Evolutionary conservation across 306 rosid species (phyloP).

Genomic region (Rubus idaeus): DNA sequence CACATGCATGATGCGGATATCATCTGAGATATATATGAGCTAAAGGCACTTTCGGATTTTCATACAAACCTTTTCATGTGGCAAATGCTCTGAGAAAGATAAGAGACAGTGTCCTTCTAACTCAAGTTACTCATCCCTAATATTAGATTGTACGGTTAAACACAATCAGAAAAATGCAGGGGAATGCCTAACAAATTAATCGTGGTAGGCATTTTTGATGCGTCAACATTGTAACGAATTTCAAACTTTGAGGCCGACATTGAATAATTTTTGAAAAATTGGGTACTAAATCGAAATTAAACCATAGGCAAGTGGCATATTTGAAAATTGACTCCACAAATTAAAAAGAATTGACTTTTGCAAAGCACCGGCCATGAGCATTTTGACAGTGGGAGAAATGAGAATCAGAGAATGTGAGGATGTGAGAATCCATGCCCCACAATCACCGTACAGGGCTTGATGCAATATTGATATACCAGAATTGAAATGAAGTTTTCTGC

Average conservation of each 20-base stretch:
- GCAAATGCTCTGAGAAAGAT: no score
- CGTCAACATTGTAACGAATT: not conserved
- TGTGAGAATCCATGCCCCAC: not conserved
- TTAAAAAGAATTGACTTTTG: not conserved
- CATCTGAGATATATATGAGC: not conserved
- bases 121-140: no score
- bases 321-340: no score
- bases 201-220: not conserved
- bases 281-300: not conserved
- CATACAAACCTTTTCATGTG: no score
- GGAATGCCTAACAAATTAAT: not conserved
- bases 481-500: not conserved
- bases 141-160: not conserved
- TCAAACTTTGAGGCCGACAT: not conserved
- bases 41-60: no score
- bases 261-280: not conserved
- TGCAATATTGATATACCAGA: not conserved
- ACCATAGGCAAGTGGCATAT: not conserved
- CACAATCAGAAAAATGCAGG: not conserved
- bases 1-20: not conserved
- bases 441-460: conserved; percentile 10
- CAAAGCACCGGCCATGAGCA: not conserved
- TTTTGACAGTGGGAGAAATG: not conserved
- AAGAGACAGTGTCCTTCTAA: no score
- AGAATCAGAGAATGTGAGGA: not conserved